Evolutionary conservation across 164 flowering plant species (phyloP), one percentile per base, ranked within the genome.

Genomic region (Stephania japonica): DNA sequence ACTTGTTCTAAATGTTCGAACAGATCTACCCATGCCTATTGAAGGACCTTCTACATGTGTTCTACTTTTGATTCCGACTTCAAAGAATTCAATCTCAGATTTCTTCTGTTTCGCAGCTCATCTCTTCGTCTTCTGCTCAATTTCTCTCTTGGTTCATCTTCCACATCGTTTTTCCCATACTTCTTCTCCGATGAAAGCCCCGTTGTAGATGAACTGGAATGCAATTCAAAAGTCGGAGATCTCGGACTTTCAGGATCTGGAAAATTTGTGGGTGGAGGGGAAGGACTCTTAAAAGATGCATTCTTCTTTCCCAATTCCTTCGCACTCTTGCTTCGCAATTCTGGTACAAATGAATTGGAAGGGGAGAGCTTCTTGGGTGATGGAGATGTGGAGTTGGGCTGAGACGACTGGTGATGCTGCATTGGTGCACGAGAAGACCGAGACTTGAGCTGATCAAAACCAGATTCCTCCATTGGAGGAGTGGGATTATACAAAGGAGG

Each of bases 301-400:
- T 77, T 85, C 72, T 68, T 82, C 73, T 78, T 88, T 72, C 73
- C 78, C 11, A 26, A 41, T 77, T 89, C 97, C 75, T 90, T 94
- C 12, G 68, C 72, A 67, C 7, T 81, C 67, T 85, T 85, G 16
- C 81, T 77, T 53, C 75, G 84, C 9, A 83, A 69, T 67, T 88
- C 92, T 2, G 84, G 74, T 8, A 85, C 85, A 8, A 81, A 76
- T 27, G 86, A 75, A 32, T 82, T 81, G 3, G 85, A 75, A 70
- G 89, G 83, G 62, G 88, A 83, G 62, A 72, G 76, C 73, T 83
- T 87, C 75, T 68, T 85, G 0, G 87, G 83, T 0, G 86, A 86
- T 21, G 84, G 76, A 78, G 78, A 64, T 0, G 63, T 38, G 4
- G 86, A 77, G 73, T 50, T 78, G 21, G 86, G 16, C 18, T 80